A percentile compares a stretch with the other conserved stretches of the same genome.
Evolutionary conservation across 2,329 filamentous ascomycete genomes (phyloP).

Genomic region (Colletotrichum sojae): DNA sequence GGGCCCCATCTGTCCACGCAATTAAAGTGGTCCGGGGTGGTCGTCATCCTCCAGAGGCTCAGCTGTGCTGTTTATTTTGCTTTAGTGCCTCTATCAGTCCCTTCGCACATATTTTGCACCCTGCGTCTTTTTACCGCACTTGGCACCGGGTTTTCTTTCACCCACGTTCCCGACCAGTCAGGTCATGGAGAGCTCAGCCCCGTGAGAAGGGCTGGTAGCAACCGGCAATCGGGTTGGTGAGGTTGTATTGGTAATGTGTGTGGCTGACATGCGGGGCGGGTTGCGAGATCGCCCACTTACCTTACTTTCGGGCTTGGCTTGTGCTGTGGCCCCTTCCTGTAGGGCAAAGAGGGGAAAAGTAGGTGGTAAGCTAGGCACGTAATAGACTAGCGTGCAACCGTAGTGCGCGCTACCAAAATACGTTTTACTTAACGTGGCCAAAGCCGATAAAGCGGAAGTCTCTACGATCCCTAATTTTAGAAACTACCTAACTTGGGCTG

Average conservation of each 20-base stretch:
- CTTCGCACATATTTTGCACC: neutral
- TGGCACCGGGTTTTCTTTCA: conserved; percentile 24
- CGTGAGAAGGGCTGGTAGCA: conserved; percentile 14
- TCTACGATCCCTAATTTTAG: conserved; percentile 36
- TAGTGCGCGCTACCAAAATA: too few relatives aligned
- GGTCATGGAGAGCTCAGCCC: conserved; percentile 18
- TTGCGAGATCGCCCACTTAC: conserved; percentile 36
- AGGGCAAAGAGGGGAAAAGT: too few relatives aligned
- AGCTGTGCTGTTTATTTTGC: conserved; percentile 25
- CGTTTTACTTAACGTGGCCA: too few relatives aligned
- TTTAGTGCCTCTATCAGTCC: neutral
- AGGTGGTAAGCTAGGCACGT: too few relatives aligned
- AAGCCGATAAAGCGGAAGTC: conserved; percentile 8
- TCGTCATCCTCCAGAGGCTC: conserved; percentile 40
- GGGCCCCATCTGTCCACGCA: conserved; percentile 35
- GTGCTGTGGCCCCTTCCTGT: neutral
- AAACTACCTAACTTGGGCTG: neutral
- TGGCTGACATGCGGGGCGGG: conserved; percentile 27
- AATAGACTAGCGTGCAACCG: too few relatives aligned
- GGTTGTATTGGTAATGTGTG: conserved; percentile 22
- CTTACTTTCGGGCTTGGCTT: neutral
- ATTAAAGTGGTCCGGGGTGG: conserved; percentile 30
- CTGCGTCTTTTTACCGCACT: neutral
- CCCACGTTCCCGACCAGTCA: conserved; percentile 20
- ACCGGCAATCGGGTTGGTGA: conserved; percentile 29